Evolutionary conservation across 2,329 filamentous ascomycete genomes (phyloP).

Genomic region (Thelonectria rubi): DNA sequence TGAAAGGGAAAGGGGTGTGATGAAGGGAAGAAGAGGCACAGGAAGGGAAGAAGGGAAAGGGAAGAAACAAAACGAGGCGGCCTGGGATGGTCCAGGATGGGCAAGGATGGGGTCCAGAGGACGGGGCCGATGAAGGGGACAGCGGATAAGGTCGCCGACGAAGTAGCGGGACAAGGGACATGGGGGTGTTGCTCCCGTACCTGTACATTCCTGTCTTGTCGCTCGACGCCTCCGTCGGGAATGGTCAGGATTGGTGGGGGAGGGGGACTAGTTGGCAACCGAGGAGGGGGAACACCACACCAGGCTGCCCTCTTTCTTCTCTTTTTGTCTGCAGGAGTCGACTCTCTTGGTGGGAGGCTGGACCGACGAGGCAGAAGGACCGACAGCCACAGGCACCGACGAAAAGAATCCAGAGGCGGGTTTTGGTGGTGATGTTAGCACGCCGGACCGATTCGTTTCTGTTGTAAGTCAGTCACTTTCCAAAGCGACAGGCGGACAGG

Average conservation of each 20-base stretch:
- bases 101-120: conserved; percentile 9
- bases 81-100: conserved; percentile 20
- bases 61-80: conserved; percentile 20
- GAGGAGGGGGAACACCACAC: neutral
- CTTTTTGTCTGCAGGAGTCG: neutral
- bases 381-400: neutral
- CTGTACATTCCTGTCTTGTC: conserved; percentile 18
- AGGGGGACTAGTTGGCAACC: neutral
- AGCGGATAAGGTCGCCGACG: conserved; percentile 1
- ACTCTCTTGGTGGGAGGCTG: neutral
- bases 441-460: neutral
- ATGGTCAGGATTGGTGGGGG: conserved; percentile 33
- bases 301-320: neutral
- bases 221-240: conserved; percentile 21
- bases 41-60: conserved; percentile 20
- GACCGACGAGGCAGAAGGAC: neutral
- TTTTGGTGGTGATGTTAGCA: neutral
- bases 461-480: neutral
- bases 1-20: conserved; percentile 21
- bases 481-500: conserved; percentile 11
- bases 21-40: conserved; percentile 20
- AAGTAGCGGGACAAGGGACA: neutral
- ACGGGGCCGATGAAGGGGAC: conserved; percentile 2
- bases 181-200: conserved; percentile 3
- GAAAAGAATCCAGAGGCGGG: neutral